Base-by-base conservation (phyloP, 2,329 filamentous ascomycete species). In the Phaeoacremonium minimum region DNA sequence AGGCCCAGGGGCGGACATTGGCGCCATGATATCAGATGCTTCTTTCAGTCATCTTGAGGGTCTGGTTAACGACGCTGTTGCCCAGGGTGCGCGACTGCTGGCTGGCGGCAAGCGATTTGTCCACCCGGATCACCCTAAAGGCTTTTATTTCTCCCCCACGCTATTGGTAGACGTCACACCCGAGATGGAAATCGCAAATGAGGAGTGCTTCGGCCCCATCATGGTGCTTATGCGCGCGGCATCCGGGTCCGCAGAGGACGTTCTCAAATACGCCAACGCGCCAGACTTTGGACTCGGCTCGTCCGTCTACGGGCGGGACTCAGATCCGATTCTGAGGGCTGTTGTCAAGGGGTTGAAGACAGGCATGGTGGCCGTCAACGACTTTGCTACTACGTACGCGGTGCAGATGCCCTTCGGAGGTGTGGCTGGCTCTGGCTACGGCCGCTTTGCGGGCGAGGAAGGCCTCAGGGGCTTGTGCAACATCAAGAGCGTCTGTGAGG, bases 361-460 rank as follows among this genome's bases (percentile, higher is more conserved):
- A 0, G 93, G 93, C 30, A 96, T 95, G 85, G 87, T 97, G 1
- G 81, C 88, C 16, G 78, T 98, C 48, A 98, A 98, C 58, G 93
- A 98, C 65, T 98, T 98, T 54, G 93, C 83, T 15, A 84, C 81
- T 18, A 96, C 82, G 60, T 98, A 98, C 56, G 88, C 91, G 35
- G 90, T 95, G 7, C 89, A 95, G 62, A 66, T 98, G 28, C 93
- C 93, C 1, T 98, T 98, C 61, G 93, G 93, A 26, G 93, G 90
- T 36, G 80, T 87, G n/a, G 80, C 78, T 40, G 91, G 89, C 1
- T 94, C 86, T 16, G 93, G 87, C 0, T 97, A 97, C 58, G 93
- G 93, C 2, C 75, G 91, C 4, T 98, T 98, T 62, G 91, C 88
- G 0, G 93, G 89, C 16, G 82, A 86, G 46, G 93, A 98, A 58